Evolutionary conservation across 2,329 filamentous ascomycete genomes (phyloP).

Genomic region (Zasmidium angulare): DNA sequence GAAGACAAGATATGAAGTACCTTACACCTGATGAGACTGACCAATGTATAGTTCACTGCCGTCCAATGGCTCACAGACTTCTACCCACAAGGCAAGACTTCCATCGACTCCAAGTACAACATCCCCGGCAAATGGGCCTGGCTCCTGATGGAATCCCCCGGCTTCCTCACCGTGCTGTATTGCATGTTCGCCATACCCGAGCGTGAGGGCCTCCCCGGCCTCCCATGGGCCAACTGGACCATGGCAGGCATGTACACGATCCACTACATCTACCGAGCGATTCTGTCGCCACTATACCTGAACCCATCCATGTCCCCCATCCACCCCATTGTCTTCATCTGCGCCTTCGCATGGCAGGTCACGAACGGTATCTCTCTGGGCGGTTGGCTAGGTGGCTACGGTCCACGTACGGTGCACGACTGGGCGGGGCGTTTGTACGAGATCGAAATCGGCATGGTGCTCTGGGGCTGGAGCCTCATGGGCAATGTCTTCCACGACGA

Average conservation of each 20-base stretch:
- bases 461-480: conserved; percentile 75
- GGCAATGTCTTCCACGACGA: conserved; percentile 90
- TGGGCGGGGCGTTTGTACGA: conserved; percentile 48
- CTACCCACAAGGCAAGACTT: conserved; percentile 94
- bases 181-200: conserved; percentile 68
- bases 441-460: conserved; percentile 63
- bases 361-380: conserved; percentile 76
- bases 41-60: conserved; percentile 61
- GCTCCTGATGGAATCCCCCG: conserved; percentile 83
- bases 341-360: conserved; percentile 73
- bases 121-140: conserved; percentile 85
- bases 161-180: conserved; percentile 76
- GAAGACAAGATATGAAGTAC: background rate
- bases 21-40: conserved; percentile 12
- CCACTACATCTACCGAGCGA: conserved; percentile 88
- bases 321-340: conserved; percentile 65
- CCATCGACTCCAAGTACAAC: conserved; percentile 71
- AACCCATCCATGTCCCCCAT: conserved; percentile 93
- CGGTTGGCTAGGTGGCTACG: conserved; percentile 80
- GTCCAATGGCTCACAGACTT: conserved; percentile 74
- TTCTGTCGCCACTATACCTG: conserved; percentile 73
- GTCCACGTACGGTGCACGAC: conserved; percentile 60
- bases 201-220: conserved; percentile 34
- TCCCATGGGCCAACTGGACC: conserved; percentile 77
- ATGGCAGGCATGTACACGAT: conserved; percentile 71